phyloP scores from a whole-genome alignment of 2,329 filamentous ascomycete species.

The Sporothrix luriei region DNA sequence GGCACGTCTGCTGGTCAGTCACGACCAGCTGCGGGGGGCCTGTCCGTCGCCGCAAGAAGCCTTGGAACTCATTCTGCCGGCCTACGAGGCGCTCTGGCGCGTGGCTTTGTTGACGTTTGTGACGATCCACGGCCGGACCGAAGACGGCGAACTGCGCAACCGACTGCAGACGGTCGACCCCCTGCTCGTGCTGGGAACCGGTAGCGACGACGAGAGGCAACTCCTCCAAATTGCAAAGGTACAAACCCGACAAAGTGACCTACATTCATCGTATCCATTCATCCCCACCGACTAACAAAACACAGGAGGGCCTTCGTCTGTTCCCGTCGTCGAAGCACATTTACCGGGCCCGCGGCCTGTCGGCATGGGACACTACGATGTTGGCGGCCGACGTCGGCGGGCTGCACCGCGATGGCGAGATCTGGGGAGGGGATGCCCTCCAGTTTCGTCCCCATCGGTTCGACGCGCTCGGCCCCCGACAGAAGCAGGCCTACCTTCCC shows the following conservation, averaged over 20 bases:
- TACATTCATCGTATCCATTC: no score
- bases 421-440: background rate
- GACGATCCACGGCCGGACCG: background rate
- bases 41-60: background rate
- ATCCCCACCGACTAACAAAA: background rate
- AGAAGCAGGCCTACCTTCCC: background rate
- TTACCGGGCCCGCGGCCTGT: background rate
- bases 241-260: no score
- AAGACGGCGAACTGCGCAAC: no score
- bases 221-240: background rate
- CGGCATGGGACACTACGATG: background rate
- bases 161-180: background rate
- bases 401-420: background rate
- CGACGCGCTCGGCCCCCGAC: background rate
- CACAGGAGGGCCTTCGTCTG: background rate
- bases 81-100: constrained; percentile 4
- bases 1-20: background rate
- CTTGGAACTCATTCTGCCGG: background rate
- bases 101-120: background rate
- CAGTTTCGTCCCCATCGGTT: background rate
- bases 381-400: background rate
- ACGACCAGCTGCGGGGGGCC: background rate
- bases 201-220: background rate
- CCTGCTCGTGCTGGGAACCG: background rate
- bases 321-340: constrained; percentile 1